Percentiles rank a stretch among this genome's conserved stretches.
Conservation (phyloP, 495 filamentous ascomycete genomes). For the Xylaria telfairii region DNA sequence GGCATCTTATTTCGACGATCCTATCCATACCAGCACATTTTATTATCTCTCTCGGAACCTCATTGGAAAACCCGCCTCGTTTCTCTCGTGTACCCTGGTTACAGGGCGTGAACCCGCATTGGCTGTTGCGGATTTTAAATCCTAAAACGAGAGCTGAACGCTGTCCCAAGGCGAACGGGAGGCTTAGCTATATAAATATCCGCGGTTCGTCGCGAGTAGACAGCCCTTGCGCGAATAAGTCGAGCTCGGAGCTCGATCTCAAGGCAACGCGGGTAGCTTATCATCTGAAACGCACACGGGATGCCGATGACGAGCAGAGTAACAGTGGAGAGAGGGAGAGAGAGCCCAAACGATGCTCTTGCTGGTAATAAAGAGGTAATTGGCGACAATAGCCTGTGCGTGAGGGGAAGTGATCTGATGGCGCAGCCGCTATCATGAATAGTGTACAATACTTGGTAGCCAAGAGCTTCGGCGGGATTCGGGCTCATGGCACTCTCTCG, state of each 20-base stretch:
- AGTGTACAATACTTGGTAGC: constrained; percentile 5
- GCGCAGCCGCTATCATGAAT: constrained; percentile 1
- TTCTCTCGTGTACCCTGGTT: constrained; percentile 2
- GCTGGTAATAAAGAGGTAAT: not conserved
- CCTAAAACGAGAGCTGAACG: constrained; percentile 17
- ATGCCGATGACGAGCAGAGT: not conserved
- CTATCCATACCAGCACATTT: not conserved
- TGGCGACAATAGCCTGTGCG: constrained; percentile 4
- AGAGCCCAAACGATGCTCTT: not conserved
- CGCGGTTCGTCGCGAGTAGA: not conserved
- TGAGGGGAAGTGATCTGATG: constrained; percentile 7
- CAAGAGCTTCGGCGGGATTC: not conserved
- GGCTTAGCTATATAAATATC: not conserved
- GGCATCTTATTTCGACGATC: not conserved
- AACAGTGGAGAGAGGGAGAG: not conserved
- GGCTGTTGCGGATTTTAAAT: constrained; percentile 8
- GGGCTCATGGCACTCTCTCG: not conserved
- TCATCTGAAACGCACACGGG: not conserved
- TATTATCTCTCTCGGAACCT: not conserved
- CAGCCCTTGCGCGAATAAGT: not conserved
- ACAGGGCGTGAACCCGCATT: constrained; percentile 7
- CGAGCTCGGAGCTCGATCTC: not conserved
- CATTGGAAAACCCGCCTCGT: not conserved
- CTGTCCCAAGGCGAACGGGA: not conserved
- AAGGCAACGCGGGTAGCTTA: not conserved